Evolutionary conservation across 75 land plant genomes (phyloP), one percentile per base, ranked within the genome.

Genomic region (Picea sitchensis): DNA sequence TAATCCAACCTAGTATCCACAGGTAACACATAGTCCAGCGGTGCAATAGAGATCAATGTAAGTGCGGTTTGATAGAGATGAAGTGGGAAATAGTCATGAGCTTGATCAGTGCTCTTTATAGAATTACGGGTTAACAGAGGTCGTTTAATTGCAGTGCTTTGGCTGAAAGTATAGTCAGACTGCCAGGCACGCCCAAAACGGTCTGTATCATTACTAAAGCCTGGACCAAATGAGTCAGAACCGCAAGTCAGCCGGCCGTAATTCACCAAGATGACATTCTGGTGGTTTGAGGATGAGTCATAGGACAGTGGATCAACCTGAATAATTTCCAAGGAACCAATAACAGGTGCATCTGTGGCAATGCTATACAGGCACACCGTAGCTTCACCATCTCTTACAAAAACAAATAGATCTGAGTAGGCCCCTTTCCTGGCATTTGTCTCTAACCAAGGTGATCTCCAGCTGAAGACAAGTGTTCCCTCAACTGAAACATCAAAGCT

Each of bases 401-500:
- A 90, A 9, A 91, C 89, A 78, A 91, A 86, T n/a, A 97, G 91
- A 88, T 97, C 98, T 23, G 97, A 87, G 82, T 95, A 97, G 14
- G 94, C 98, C 14, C 99, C 99, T 61, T 58, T 54, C 15, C 80
- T 83, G 56, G 87, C 75, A 58, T 76, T 65, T 3, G 75, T 73
- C 65, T 97, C 90, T 9, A 80, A 57, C 99, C 98, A 97, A 3
- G 99, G 98, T 21, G 93, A 82, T 38, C 96, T 87, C 94, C 93
- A 97, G 83, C 86, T 86, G 82, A 93, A 97, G 36, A 97, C 98
- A 31, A 93, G 81, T 5, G 99, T 95, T 31, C 96, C 98, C 79
- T 93, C 94, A 13, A 97, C 88, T 6, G 99, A 97, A 56, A 92
- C 98, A 54, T 97, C 99, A 78, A 97, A 97, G 82, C 86, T 87